phyloP scores from a whole-genome alignment of 1,284 basidiomycete genomes.

The Vanrija sp. region DNA sequence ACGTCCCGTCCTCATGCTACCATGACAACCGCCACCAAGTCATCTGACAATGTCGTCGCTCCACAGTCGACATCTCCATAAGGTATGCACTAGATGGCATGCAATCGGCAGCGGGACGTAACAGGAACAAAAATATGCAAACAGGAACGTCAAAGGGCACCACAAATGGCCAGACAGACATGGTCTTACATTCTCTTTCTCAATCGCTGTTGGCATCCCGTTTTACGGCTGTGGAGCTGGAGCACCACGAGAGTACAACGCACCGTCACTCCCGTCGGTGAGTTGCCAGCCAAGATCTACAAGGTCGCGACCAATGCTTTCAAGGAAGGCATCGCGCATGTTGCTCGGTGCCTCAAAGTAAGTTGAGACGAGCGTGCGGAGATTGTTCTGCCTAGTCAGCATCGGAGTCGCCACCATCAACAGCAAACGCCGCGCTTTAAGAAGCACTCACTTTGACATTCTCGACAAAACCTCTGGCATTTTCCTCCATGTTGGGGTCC shows the following conservation, averaged over 20 bases:
- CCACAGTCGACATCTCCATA: too few relatives aligned
- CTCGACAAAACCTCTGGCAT: conserved; percentile 38
- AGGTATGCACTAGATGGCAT: background rate
- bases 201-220: too few relatives aligned
- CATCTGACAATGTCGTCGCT: too few relatives aligned
- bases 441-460: conserved; percentile 48
- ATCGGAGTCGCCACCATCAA: background rate
- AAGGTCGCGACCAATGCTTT: conserved; percentile 39
- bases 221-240: background rate
- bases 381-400: conserved; percentile 26
- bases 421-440: background rate
- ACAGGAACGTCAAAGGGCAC: too few relatives aligned
- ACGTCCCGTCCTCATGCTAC: too few relatives aligned
- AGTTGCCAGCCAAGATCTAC: conserved; percentile 33
- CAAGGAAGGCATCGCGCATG: conserved; percentile 38
- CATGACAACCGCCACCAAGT: too few relatives aligned
- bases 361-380: conserved; percentile 28
- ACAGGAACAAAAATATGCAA: background rate
- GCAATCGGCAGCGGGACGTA: background rate
- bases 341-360: conserved; percentile 29
- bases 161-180: too few relatives aligned
- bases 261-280: conserved; percentile 35
- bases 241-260: conserved; percentile 10
- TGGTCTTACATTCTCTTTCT: background rate
- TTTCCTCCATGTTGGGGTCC: conserved; percentile 26